Base-by-base conservation (phyloP, 495 filamentous ascomycete genomes). In the Hypoxylon lienhwacheense region DNA sequence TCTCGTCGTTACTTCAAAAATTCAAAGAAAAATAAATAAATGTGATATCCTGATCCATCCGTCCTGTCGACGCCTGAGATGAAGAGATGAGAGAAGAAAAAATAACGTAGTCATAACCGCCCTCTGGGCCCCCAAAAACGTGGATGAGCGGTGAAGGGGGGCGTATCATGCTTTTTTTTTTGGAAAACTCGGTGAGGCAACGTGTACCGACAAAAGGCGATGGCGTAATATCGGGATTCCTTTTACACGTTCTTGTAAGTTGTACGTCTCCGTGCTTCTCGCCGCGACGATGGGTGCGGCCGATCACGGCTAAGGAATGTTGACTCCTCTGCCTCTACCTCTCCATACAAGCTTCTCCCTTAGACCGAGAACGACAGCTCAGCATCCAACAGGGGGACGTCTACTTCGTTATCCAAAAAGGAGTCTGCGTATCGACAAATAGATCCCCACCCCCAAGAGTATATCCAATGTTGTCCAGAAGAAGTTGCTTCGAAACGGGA, bases 1-100 rank as follows among this genome's bases (percentile, higher is more conserved):
- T 61, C 29, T 41, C 50, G 50, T 61, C 57, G 57, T 61, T 51
- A 61, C n/a, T n/a, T n/a, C n/a, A n/a, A n/a, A n/a, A n/a, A n/a
- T n/a, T n/a, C n/a, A 28, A 50, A 45, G 25, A 11, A 52, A 47
- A 26, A 47, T 53, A 15, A 48, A 7, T 20, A 35, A 35, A 10
- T 22, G 19, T 19, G 2, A 15, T 24, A 34, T 12, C 47, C 21
- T 32, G 15, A 20, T 19, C 35, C 40, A 20, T 33, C 20, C 6
- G 21, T 21, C 12, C 31, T 20, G 31, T 31, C 28, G 28, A 31
- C 28, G 28, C 28, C 28, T n/a, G 12, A 31, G 28, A 31, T 31
- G 12, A 10, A 31, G 24, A 33, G 12, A 35, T 29, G 43, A 14
- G 33, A 19, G 35, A 36, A 17, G 15, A 10, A 17, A 40, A 53